Percentiles rank a stretch among this genome's conserved stretches.
These are phyloP conservation scores for Thermochaetoides dissita DNA, from an alignment of 2,329 filamentous ascomycete genomes.

Conservation along the genomic window DNA sequence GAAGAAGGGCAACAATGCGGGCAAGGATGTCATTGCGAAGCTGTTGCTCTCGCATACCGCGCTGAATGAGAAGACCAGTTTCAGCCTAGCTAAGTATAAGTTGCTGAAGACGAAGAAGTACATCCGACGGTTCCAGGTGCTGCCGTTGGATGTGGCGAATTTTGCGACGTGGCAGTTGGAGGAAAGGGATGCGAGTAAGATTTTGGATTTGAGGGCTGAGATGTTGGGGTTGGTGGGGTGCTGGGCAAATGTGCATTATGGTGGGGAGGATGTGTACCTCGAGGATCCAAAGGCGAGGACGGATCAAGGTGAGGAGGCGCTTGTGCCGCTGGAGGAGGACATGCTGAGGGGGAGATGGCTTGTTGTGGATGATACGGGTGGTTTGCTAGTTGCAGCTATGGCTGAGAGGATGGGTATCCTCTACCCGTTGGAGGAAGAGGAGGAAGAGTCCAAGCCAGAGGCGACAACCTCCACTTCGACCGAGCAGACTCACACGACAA, in stretches of 20 bases:
- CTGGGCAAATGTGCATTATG: conserved; percentile 80
- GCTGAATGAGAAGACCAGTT: conserved; percentile 86
- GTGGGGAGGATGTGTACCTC: conserved; percentile 25
- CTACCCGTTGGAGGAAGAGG: conserved; percentile 28
- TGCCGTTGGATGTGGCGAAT: conserved; percentile 67
- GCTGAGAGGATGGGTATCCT: conserved; percentile 82
- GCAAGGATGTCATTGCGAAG: conserved; percentile 83
- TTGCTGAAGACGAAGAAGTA: conserved; percentile 90
- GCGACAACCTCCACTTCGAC: background rate
- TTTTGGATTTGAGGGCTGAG: conserved; percentile 79
- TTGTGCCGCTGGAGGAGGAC: conserved; percentile 10
- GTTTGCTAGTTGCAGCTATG: conserved; percentile 66
- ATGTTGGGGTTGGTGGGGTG: conserved; percentile 67
- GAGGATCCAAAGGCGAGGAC: conserved; percentile 14
- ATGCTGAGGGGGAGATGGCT: conserved; percentile 47
- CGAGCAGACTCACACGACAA: background rate
- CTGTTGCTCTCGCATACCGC: conserved; percentile 79
- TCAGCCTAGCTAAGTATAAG: conserved; percentile 91
- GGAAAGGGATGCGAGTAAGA: conserved; percentile 66
- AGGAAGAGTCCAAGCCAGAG: conserved; percentile 7
- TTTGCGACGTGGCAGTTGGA: conserved; percentile 65
- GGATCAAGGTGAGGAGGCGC: conserved; percentile 15
- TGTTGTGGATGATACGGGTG: conserved; percentile 75
- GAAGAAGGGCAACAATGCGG: conserved; percentile 60
- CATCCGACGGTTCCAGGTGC: conserved; percentile 68